A percentile compares a stretch with the other conserved stretches of the same genome.
Conservation (phyloP, 2,329 filamentous ascomycete genomes). For the Penicillium capsulatum region DNA sequence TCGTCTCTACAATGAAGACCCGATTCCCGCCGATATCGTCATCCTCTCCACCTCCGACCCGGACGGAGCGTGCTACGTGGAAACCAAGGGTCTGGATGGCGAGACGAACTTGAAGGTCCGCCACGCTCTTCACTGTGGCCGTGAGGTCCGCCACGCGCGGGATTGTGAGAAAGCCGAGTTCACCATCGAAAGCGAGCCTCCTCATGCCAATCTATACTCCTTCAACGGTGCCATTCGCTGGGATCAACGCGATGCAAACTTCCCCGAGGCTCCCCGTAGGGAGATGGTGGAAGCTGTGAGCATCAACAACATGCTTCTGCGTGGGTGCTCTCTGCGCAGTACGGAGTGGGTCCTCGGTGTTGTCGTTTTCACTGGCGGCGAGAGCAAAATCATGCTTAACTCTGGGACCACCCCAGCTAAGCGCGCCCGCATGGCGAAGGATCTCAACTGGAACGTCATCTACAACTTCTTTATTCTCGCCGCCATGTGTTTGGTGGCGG, state of each 20-base stretch:
- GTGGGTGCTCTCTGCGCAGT: slow-evolving; percentile 89
- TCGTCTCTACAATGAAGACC: slow-evolving; percentile 92
- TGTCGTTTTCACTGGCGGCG: slow-evolving; percentile 88
- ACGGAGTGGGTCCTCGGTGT: slow-evolving; percentile 94
- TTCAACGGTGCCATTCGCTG: slow-evolving; percentile 89
- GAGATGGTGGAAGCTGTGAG: slow-evolving; percentile 89
- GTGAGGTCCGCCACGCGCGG: slow-evolving; percentile 76
- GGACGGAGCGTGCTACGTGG: slow-evolving; percentile 93
- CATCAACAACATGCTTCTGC: slow-evolving; percentile 91
- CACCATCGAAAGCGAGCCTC: slow-evolving; percentile 79
- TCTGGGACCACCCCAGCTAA: slow-evolving; percentile 93
- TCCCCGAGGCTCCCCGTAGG: slow-evolving; percentile 58
- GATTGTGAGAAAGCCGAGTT: slow-evolving; percentile 92
- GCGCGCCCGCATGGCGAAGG: slow-evolving; percentile 81
- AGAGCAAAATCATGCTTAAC: slow-evolving; percentile 99
- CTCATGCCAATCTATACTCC: slow-evolving; percentile 90
- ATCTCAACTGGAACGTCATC: slow-evolving; percentile 95
- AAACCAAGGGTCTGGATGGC: slow-evolving; percentile 96
- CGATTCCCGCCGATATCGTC: slow-evolving; percentile 88
- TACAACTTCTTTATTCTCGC: slow-evolving; percentile 93
- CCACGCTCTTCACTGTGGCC: slow-evolving; percentile 80
- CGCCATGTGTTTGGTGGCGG: slow-evolving; percentile 81
- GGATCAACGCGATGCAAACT: slow-evolving; percentile 66
- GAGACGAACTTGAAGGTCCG: slow-evolving; percentile 97
- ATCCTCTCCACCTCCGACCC: slow-evolving; percentile 89